Evolutionary conservation across 169 alveolate species (phyloP), one percentile per base, ranked within the genome.

Genomic region (Plasmodium knowlesi): DNA sequence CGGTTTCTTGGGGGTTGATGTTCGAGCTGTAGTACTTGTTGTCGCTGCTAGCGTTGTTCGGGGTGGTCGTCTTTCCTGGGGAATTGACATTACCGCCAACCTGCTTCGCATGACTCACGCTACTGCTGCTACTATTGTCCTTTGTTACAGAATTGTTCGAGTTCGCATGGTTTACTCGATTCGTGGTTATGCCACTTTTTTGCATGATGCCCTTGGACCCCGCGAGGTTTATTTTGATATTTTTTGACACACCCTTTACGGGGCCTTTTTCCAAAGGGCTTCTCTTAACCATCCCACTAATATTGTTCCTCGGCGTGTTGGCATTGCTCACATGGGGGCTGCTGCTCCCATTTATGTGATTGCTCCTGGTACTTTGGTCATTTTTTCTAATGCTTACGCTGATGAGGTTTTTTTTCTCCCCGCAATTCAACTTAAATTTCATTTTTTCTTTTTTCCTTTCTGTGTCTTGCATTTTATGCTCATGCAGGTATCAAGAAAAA

Each of bases 401-500:
- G 22, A 88, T 50, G 43, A 32, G 53, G 81, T 61, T 88, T 82
- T 79, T 88, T 88, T 76, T 88, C 61, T 88, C 82, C 37, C 39
- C 78, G 72, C 50, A 12, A 46, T 78, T 88, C 34, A 88, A 78
- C 76, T 84, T 84, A 72, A 84, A 84, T 61, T 88, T 78, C 94
- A 88, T 76, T 78, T 54, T 88, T 71, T 78, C 72, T 57, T 88
- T 88, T 88, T 88, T 88, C 67, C 82, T 88, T 88, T 54, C 94
- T 54, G 83, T 14, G 73, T 88, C 82, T 39, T 88, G 93, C 93
- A 88, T 88, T 88, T 76, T 88, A 78, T 37, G 67, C 72, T 57
- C 16, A 50, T 86, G 80, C 93, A 70, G 50, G 46, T 9, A n/a
- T 53, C 22, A 41, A n/a, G 76, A 71, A 84, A 84, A 84, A 84